Conservation (phyloP, 192 early-diverging fungal species). For the Backusella sp. region DNA sequence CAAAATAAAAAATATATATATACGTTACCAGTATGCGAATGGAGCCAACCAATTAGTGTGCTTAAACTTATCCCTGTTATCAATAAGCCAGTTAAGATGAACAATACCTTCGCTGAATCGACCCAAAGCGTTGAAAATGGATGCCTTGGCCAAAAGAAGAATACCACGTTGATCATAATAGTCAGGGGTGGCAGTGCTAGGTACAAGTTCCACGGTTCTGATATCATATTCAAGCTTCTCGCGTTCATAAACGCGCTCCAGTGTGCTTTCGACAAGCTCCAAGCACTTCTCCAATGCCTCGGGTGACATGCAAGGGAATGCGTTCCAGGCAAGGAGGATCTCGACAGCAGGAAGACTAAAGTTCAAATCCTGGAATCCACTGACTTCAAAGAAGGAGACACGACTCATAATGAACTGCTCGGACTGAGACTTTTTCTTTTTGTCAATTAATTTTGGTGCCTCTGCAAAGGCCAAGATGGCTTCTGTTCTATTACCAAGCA, state of each 20-base stretch:
- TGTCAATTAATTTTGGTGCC: slow-evolving; percentile 41
- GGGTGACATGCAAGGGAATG: slow-evolving; percentile 45
- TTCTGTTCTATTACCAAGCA: slow-evolving; percentile 67
- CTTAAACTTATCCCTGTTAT: slow-evolving; percentile 37
- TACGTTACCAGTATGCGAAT: slow-evolving; percentile 48
- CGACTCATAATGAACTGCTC: slow-evolving; percentile 52
- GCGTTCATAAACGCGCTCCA: slow-evolving; percentile 34
- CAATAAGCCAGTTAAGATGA: slow-evolving; percentile 51
- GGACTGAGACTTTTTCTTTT: slow-evolving; percentile 47
- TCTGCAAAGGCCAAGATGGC: slow-evolving; percentile 66
- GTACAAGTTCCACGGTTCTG: slow-evolving; percentile 33
- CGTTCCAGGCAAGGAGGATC: slow-evolving; percentile 52
- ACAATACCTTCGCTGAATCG: slow-evolving; percentile 43
- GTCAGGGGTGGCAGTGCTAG: slow-evolving; percentile 30
- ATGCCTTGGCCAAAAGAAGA: slow-evolving; percentile 48
- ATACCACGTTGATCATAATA: slow-evolving; percentile 46
- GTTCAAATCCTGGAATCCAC: slow-evolving; percentile 41
- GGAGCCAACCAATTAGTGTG: slow-evolving; percentile 51
- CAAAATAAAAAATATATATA: not conserved
- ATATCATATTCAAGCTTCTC: slow-evolving; percentile 41
- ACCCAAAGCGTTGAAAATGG: slow-evolving; percentile 43
- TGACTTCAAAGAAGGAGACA: slow-evolving; percentile 47
- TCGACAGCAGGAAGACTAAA: slow-evolving; percentile 46
- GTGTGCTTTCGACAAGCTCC: slow-evolving; percentile 23
- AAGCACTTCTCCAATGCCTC: slow-evolving; percentile 36